Conservation (phyloP, 2,329 filamentous ascomycete genomes). For the Paraconiothyrium sp. region DNA sequence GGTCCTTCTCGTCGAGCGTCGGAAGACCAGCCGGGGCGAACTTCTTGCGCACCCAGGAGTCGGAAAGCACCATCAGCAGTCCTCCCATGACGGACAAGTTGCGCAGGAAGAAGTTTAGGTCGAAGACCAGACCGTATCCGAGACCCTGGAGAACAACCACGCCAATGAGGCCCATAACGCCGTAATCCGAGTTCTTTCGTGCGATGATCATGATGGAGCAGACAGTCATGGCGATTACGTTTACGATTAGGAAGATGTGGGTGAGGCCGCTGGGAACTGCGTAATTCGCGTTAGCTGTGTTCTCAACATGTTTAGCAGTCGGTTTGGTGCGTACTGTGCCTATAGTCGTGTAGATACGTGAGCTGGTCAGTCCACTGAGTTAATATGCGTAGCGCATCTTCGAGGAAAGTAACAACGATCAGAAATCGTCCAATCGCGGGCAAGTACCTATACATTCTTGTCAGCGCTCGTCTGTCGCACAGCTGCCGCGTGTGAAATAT, state of each 20-base stretch:
- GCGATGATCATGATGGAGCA: conserved; percentile 89
- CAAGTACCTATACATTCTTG: conserved; percentile 73
- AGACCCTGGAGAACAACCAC: conserved; percentile 94
- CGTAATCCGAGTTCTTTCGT: conserved; percentile 92
- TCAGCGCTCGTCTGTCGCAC: conserved; percentile 32
- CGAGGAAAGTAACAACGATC: conserved; percentile 97
- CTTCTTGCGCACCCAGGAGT: conserved; percentile 97
- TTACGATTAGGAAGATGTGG: conserved; percentile 89
- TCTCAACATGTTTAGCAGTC: not conserved
- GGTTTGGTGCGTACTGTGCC: conserved; percentile 73
- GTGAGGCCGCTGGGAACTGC: conserved; percentile 88
- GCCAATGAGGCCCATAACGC: conserved; percentile 85
- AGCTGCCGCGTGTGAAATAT: conserved; percentile 7
- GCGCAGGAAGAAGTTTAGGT: conserved; percentile 99
- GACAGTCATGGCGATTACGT: conserved; percentile 85
- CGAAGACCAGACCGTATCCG: conserved; percentile 97
- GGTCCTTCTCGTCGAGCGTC: conserved; percentile 96
- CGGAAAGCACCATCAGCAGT: conserved; percentile 95
- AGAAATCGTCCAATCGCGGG: conserved; percentile 96
- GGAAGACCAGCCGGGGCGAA: conserved; percentile 96
- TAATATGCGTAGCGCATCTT: conserved; percentile 93
- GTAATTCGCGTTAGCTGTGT: conserved; percentile 17
- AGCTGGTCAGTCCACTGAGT: conserved; percentile 98
- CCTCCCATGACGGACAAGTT: conserved; percentile 98
- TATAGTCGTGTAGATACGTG: conserved; percentile 89